Evolutionary conservation across 306 rosid genomes (phyloP).

Genomic region (Pterocarpus santalinus): DNA sequence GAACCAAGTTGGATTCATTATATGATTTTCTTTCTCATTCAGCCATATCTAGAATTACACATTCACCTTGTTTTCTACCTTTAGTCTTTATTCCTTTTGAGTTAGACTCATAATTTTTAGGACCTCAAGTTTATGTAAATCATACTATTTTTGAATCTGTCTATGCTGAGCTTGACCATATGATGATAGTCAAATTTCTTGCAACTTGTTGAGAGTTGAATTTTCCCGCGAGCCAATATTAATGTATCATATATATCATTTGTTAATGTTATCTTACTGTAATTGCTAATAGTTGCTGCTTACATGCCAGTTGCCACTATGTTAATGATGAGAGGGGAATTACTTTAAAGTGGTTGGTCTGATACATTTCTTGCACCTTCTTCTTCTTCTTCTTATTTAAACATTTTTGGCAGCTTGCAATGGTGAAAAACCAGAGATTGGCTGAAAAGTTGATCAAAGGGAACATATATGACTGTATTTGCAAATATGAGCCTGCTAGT

Average conservation of each 20-base stretch:
- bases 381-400: not conserved
- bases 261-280: not conserved
- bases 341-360: slow-evolving; percentile 1
- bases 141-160: not conserved
- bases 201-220: not conserved
- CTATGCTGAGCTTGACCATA: not conserved
- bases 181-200: not conserved
- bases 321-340: slow-evolving; percentile 10
- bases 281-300: not conserved
- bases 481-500: slow-evolving; percentile 83
- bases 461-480: slow-evolving; percentile 82
- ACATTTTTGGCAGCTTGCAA: slow-evolving; percentile 80
- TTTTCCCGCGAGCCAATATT: not conserved
- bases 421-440: slow-evolving; percentile 98
- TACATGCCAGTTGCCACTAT: not conserved
- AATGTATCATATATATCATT: not conserved
- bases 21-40: not conserved
- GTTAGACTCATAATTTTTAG: not conserved
- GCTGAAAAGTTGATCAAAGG: slow-evolving; percentile 92
- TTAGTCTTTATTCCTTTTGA: not conserved
- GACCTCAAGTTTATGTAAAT: not conserved
- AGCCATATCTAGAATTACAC: slow-evolving; percentile 23
- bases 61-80: not conserved
- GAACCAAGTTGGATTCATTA: not conserved
- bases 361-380: not conserved